phyloP scores from a whole-genome alignment of 768 basidiomycete genomes.

The Cystofilobasidium ferigula region DNA sequence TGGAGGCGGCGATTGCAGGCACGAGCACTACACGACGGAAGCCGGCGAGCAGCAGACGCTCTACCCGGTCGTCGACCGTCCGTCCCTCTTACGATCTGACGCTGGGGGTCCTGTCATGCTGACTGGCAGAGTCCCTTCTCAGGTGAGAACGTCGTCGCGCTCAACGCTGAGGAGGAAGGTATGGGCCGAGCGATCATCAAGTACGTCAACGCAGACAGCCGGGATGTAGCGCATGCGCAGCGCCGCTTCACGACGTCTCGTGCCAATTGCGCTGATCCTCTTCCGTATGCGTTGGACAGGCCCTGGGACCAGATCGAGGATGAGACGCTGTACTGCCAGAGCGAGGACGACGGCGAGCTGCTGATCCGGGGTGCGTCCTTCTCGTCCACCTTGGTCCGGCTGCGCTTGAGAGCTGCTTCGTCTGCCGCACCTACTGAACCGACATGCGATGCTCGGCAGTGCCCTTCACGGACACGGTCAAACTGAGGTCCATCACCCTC shows the following conservation, averaged over 20 bases:
- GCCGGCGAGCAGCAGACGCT: slow-evolving; percentile 24
- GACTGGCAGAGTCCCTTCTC: not conserved
- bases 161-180: slow-evolving; percentile 18
- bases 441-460: not conserved
- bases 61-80: slow-evolving; percentile 13
- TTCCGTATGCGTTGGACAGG: too few species aligned
- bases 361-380: slow-evolving; percentile 16
- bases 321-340: slow-evolving; percentile 21
- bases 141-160: slow-evolving; percentile 22
- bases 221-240: too few species aligned
- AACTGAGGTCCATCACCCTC: slow-evolving; percentile 20
- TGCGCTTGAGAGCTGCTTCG: not conserved
- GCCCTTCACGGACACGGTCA: slow-evolving; percentile 20
- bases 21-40: slow-evolving; percentile 6
- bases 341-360: slow-evolving; percentile 24
- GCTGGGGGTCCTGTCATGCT: not conserved
- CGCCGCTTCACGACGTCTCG: too few species aligned
- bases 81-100: not conserved
- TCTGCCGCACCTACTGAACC: not conserved
- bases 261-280: too few species aligned
- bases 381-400: too few species aligned
- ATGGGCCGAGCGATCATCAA: slow-evolving; percentile 25
- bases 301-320: slow-evolving; percentile 15
- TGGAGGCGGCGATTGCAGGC: slow-evolving; percentile 10
- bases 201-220: too few species aligned